Evolutionary conservation across 345 rosid genomes (phyloP), one percentile per base, ranked within the genome.

Genomic region (Limnanthes douglasii): DNA sequence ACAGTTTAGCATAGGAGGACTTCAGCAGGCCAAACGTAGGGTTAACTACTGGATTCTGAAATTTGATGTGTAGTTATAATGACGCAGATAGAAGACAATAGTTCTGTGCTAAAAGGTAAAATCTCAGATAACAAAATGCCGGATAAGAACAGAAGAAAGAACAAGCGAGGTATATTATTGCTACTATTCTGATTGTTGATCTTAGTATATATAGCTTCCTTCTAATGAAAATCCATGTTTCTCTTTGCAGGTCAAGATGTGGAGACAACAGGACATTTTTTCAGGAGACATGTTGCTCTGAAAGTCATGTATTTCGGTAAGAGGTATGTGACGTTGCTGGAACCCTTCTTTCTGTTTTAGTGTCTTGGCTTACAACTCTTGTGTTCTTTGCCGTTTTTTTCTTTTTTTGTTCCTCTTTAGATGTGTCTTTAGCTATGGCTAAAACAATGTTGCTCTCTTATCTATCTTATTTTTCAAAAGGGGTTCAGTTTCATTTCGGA

Each of bases 291-390:
- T 39, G 59, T 78, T 52, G 97, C 93, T 35, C 45, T 88, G 4
- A 79, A 78, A 57, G 68, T 88, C 44, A 69, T 79, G 83, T 88
- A 83, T 61, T 83, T 88, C 60, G 97, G 97, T 54, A 67, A 65
- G 59, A 83, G 97, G 95, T 88, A 65, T 27, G 37, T 31, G 7
- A 8, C 54, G 16, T 28, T 11, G 19, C 41, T 13, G 4, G 8
- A 11, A 2, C 19, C 4, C 27, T 47, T 11, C 28, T 35, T 37
- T 4, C 31, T 9, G 15, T 18, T 34, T 33, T 19, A 18, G 9
- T 5, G 13, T 0, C n/a, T 29, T 52, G 23, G 15, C 6, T 18
- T 49, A 18, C 33, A 28, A 5, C 77, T n/a, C n/a, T n/a, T n/a
- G n/a, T n/a, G n/a, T n/a, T n/a, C n/a, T n/a, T n/a, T n/a, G n/a